Base-by-base conservation (phyloP, 345 rosid genomes). In the Clausena lansium region DNA sequence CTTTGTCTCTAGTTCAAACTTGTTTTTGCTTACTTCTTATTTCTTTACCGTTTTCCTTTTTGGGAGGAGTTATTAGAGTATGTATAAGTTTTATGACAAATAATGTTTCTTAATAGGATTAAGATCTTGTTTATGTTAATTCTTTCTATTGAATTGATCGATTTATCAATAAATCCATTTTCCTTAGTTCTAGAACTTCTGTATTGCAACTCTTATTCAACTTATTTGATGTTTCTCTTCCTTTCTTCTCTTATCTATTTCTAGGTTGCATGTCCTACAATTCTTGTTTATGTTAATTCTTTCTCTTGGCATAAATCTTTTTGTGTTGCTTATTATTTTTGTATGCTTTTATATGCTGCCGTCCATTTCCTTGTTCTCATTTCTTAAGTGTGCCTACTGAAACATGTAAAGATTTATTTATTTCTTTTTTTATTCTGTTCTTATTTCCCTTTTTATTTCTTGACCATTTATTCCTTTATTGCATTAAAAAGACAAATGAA, bases 1-100 rank as follows among this genome's bases (percentile, higher is more conserved):
- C 61, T 75, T 30, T 58, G 55, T 80, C 62, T 61, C 17, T 27
- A 30, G 52, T 36, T 76, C 30, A 32, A 62, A 55, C 58, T 77
- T 24, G 22, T 28, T 13, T 77, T 33, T 63, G 55, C 57, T 32
- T 82, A 17, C 47, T 47, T 35, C 6, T 57, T 67, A 17, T 65
- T 65, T 10, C 47, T 13, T 55, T 41, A 9, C 5, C 47, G 54
- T 47, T 59, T 57, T 24, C 32, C 7, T 8, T 50, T 71, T 14
- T 4, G 25, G 39, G 25, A 8, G 74, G 19, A 17, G 30, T 9
- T 6, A 7, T 19, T 67, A 70, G 27, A 54, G 17, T 20, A 15
- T 9, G 19, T 5, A 50, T 30, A 20, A 32, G 10, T 50, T 54
- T 27, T 4, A 54, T 9, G 22, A 47, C 8, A 17, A 33, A 30